Conservation (phyloP, 345 rosid genomes). For the Fremontodendron californicum region DNA sequence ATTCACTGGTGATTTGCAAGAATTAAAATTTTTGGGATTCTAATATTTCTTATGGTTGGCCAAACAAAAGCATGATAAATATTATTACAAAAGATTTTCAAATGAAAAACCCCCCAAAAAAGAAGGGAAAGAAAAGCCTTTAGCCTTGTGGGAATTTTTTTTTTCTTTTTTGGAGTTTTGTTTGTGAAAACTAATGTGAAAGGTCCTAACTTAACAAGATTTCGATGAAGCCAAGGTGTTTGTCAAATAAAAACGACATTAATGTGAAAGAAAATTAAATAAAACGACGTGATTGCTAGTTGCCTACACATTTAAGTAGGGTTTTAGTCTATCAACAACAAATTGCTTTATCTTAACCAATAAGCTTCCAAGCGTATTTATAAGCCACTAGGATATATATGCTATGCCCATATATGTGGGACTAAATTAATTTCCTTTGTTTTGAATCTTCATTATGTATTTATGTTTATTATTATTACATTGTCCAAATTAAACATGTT, state of each 20-base stretch:
- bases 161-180: background rate
- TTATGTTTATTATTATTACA: background rate
- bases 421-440: background rate
- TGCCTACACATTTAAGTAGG: background rate
- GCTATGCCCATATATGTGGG: background rate
- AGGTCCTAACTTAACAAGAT: background rate
- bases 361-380: background rate
- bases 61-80: no score
- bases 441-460: background rate
- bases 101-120: background rate
- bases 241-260: background rate
- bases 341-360: background rate
- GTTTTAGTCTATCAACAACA: background rate
- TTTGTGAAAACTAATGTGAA: background rate
- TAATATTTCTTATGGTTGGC: no score
- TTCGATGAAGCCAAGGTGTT: background rate
- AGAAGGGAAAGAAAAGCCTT: background rate
- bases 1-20: no score
- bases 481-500: background rate
- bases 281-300: background rate
- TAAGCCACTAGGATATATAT: background rate
- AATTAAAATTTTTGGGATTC: no score
- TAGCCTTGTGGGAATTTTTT: no score
- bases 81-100: no score
- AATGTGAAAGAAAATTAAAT: background rate